phyloP scores from a whole-genome alignment of 768 basidiomycete species.

The Pleurotus sapidus region DNA sequence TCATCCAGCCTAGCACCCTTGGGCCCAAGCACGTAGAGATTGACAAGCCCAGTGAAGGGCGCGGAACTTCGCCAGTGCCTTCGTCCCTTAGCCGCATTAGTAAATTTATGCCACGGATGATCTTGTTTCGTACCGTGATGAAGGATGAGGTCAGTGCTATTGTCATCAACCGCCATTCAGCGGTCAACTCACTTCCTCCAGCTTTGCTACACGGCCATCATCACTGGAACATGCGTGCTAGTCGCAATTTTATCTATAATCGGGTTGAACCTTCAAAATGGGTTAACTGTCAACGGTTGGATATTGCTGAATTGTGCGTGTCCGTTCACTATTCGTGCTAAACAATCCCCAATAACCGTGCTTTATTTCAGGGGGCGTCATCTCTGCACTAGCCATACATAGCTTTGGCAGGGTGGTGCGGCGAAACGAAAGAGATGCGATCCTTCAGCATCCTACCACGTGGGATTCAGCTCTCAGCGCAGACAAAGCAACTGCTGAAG shows the following conservation, averaged over 20 bases:
- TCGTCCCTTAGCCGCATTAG: conserved; percentile 40
- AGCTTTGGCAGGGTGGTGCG: conserved; percentile 58
- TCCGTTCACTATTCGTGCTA: background rate
- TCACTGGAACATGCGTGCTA: conserved; percentile 45
- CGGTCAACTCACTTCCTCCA: conserved; percentile 14
- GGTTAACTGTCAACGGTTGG: conserved; percentile 49
- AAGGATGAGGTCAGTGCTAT: conserved; percentile 54
- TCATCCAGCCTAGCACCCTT: conserved; percentile 11
- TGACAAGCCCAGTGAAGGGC: conserved; percentile 11
- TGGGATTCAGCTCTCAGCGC: conserved; percentile 35
- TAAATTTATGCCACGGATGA: conserved; percentile 49
- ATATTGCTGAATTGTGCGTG: conserved; percentile 51
- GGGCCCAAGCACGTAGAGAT: background rate
- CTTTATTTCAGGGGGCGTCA: conserved; percentile 42
- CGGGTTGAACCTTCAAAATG: conserved; percentile 44
- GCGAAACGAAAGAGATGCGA: conserved; percentile 57
- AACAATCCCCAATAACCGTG: conserved; percentile 7
- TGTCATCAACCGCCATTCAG: background rate
- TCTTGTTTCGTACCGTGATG: conserved; percentile 53
- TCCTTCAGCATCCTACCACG: conserved; percentile 45
- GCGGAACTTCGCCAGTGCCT: conserved; percentile 18
- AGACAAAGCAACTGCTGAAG: conserved; percentile 16
- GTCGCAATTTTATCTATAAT: conserved; percentile 48
- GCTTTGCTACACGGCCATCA: conserved; percentile 54
- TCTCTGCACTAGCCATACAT: conserved; percentile 55